Conservation (phyloP, 2,329 filamentous ascomycete species). For the Tolypocladium inflatum region DNA sequence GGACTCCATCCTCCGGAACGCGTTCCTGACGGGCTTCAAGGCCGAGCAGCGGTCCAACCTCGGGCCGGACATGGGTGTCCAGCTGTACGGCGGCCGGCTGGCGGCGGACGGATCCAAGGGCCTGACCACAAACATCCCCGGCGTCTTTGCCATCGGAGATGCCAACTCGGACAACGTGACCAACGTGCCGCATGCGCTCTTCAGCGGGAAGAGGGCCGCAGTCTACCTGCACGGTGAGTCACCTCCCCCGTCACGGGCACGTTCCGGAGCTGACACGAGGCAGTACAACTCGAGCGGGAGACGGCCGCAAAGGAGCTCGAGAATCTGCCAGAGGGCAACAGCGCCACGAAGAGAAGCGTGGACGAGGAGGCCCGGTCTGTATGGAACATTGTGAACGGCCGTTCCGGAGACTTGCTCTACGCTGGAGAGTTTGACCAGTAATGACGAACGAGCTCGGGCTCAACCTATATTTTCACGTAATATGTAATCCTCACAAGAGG, state of each 20-base stretch:
- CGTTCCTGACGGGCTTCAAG: conserved; percentile 41
- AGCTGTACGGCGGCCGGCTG: conserved; percentile 33
- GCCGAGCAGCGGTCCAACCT: conserved; percentile 37
- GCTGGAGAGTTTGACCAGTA: conserved; percentile 30
- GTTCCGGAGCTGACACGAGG: background rate
- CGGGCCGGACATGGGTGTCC: conserved; percentile 36
- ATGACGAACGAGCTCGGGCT: background rate
- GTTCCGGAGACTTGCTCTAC: conserved; percentile 31
- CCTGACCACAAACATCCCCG: conserved; percentile 39
- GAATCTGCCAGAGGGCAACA: conserved; percentile 10
- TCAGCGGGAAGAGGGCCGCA: conserved; percentile 46
- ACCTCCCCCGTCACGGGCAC: background rate
- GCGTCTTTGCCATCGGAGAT: conserved; percentile 50
- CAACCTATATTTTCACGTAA: no score
- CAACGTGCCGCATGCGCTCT: conserved; percentile 53
- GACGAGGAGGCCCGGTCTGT: conserved; percentile 26
- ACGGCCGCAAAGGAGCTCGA: conserved; percentile 24
- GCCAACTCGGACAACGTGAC: conserved; percentile 50
- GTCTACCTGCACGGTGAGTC: conserved; percentile 48
- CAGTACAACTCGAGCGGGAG: conserved; percentile 33
- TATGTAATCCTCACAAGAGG: no score
- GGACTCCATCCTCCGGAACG: conserved; percentile 32
- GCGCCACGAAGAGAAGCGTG: conserved; percentile 16
- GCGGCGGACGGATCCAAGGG: conserved; percentile 29
- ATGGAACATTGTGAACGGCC: conserved; percentile 37